Evolutionary conservation across 257 asterid genomes (phyloP), one percentile per base, ranked within the genome.

Genomic region (Leonotis leonurus): DNA sequence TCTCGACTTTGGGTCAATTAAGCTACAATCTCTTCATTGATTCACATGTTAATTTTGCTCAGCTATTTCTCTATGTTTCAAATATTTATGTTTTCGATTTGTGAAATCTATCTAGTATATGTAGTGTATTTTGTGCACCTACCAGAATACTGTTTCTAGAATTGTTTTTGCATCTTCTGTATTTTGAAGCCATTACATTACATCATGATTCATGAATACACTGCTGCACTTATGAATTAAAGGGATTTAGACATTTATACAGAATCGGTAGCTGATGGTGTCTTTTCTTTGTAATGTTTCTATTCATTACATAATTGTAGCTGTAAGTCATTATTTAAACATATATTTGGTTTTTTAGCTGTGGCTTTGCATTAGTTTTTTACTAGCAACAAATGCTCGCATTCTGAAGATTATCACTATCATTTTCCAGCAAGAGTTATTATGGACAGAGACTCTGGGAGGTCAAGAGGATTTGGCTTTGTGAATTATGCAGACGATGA

Each of bases 401-500:
- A 48, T 32, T 8, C 49, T 65, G 20, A 30, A 9, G 3, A 16
- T 12, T 17, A 8, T 6, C 18, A 4, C 22, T 30, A 33, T 20
- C 9, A 41, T 32, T 37, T 52, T 60, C 43, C 89, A 92, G 95
- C 96, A 8, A 77, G 54, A 70, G 92, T 92, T 25, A 84, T 92
- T 60, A 69, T 68, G 1, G 93, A 89, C 59, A 81, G 98, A 70
- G 95, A 88, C 52, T 60, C 87, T 0, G 95, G 95, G 53, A 84
- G 77, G 67, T 91, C 96, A 0, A 83, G 75, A 71, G 96, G 98
- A 43, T 88, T 91, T 58, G 98, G 95, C 6, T 91, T 91, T 26
- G 95, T 91, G 71, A 81, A 70, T 75, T 92, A 57, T 71, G 20
- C 82, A 0, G 59, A 44, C 6, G 78, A 69, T 0, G 86, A 86